Evolutionary conservation across 495 filamentous ascomycete genomes (phyloP), one percentile per base, ranked within the genome.

Genomic region (Parachaetomium inaequale): DNA sequence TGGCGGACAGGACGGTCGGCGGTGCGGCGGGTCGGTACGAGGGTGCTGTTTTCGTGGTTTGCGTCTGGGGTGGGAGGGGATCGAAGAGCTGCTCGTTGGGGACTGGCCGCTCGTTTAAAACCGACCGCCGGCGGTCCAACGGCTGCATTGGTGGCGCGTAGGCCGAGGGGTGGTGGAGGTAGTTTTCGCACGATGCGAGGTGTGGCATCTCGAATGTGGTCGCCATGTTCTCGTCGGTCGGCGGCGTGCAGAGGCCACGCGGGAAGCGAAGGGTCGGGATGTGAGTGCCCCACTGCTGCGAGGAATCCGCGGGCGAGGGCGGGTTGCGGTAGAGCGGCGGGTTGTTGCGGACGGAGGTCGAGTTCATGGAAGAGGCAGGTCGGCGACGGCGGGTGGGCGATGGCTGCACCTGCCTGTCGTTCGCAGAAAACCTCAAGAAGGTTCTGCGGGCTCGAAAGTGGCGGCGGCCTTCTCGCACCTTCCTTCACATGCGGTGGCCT

Each of bases 161-260:
- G 34, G 68, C 62, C 12, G 75, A 66, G 34, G 75, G 66, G 46
- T 73, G 66, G 50, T 72, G 67, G 49, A 67, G 57, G 47, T 76
- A 73, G 57, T 67, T 74, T 49, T 78, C 78, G 72, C 74, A 77
- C 23, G 74, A 68, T 61, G 66, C 72, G 62, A 74, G 70, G 58
- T 74, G 72, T 42, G 72, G 68, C 61, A 78, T 66, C 38, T 82
- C 77, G 59, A 79, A 81, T 26, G 79, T 70, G 57, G 80, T 76
- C 57, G 71, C 81, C 71, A 81, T 81, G 28, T 61, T 63, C 54
- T 75, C 75, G 66, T 83, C 80, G 58, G 70, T 64, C 8, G 81
- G 81, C 26, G 81, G 82, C 59, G 81, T 82, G 63, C 69, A 78
- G 62, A 83, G 76, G 55, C 80, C 78, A 65, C 67, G 43, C 7